Base-by-base conservation (phyloP, 2,329 filamentous ascomycete species). In the Stagonosporopsis vannaccii region DNA sequence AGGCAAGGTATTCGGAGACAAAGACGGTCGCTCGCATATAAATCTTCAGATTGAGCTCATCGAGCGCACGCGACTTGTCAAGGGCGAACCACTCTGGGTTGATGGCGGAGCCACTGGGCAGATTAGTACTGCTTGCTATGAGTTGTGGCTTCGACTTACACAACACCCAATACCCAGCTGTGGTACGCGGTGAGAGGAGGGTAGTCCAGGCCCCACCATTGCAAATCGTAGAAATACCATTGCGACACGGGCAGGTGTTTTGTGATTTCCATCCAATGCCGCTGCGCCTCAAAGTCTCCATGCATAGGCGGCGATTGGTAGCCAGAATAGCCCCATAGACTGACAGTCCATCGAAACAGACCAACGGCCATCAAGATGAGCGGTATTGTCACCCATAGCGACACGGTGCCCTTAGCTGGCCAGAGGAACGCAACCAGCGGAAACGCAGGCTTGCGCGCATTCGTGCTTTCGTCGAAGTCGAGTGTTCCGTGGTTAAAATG, bases 261-360 rank as follows among this genome's bases (percentile, higher is more conserved):
- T 2, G 95, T 97, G 63, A 99, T 82, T 73, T 99, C 95, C 93
- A 99, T 97, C 95, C 95, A 99, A 77, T 99, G 95, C 67, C 95
- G 83, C 76, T 99, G 95, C 3, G 96, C 95, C 80, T 99, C 95
- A 78, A 97, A 99, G 77, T 99, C 95, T 63, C 95, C 95, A 72
- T 93, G 90, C 87, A 97, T 92, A 6, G 95, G 95, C 32, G 93
- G 93, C 58, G 85, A 86, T 56, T 89, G 81, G 70, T 89, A 90
- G 52, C 94, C 95, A 68, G 95, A 99, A 76, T 98, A 97, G 55
- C 91, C 92, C 91, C 95, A 98, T 39, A 98, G 82, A 25, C 92
- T 90, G 43, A 92, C 90, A 28, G 91, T 89, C 95, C 95, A 98
- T 67, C 95, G 84, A 74, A 98, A 97, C 42, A 99, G 83, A 19